Percentiles rank a stretch among this genome's conserved stretches.
These are phyloP conservation scores for Diddensiella santjacobensis DNA, from an alignment of 805 yeast species.

Conservation along the genomic window DNA sequence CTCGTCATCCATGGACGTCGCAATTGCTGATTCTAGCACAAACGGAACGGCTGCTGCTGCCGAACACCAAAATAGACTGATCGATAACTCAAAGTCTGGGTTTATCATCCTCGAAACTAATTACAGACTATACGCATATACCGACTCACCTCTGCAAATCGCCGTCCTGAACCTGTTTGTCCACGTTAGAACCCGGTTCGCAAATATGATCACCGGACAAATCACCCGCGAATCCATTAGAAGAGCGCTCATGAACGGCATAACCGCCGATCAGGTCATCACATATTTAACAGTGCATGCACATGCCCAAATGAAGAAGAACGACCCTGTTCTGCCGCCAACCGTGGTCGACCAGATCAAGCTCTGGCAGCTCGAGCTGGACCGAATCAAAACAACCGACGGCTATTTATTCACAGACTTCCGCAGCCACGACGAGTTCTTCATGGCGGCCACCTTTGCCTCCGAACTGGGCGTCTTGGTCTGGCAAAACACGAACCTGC, in stretches of 20 bases:
- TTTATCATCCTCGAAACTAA: constrained; percentile 89
- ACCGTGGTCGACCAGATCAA: constrained; percentile 95
- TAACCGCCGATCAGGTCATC: constrained; percentile 91
- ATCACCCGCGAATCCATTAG: constrained; percentile 90
- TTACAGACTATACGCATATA: constrained; percentile 87
- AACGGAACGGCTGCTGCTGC: constrained; percentile 3
- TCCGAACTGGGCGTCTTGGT: constrained; percentile 84
- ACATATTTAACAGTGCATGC: constrained; percentile 88
- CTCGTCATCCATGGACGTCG: constrained; percentile 69
- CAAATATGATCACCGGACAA: constrained; percentile 91
- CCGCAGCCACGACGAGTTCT: constrained; percentile 70
- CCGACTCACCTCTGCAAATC: constrained; percentile 90
- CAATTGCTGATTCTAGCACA: constrained; percentile 34
- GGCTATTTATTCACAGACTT: constrained; percentile 91
- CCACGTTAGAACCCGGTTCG: constrained; percentile 75
- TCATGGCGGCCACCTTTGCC: constrained; percentile 68
- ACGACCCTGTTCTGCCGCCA: constrained; percentile 74
- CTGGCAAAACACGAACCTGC: constrained; percentile 74
- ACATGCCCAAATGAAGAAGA: constrained; percentile 79
- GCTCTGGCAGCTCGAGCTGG: constrained; percentile 94
- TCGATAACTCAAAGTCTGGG: constrained; percentile 41
- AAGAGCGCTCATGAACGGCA: constrained; percentile 78
- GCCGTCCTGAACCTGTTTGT: constrained; percentile 88
- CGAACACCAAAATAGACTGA: neutral
- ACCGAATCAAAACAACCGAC: constrained; percentile 79